Evolutionary conservation across 169 alveolate species (phyloP).

Genomic region (Plasmodium fragile): DNA sequence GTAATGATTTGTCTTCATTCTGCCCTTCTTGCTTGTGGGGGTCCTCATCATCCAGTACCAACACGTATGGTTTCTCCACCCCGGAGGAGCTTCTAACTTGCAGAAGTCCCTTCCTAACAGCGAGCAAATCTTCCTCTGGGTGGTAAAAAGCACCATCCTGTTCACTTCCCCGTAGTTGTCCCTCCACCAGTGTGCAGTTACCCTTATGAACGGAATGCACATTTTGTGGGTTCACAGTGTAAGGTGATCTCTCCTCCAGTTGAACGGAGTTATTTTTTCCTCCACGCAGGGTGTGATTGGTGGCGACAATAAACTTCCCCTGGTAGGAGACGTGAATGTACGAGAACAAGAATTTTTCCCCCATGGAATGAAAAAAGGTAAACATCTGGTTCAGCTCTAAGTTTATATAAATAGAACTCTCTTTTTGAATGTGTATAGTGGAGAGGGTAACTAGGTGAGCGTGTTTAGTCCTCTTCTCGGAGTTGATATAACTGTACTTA

Average conservation of each 20-base stretch:
- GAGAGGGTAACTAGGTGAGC: conserved; percentile 26
- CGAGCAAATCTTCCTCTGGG: not conserved
- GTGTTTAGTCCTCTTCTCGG: conserved; percentile 21
- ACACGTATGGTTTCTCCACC: not conserved
- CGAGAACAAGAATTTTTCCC: conserved; percentile 33
- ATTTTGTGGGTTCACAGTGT: not conserved
- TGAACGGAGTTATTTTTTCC: not conserved
- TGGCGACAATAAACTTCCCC: conserved; percentile 26
- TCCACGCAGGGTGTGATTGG: conserved; percentile 30
- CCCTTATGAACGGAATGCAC: not conserved
- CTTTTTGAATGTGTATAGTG: conserved; percentile 54
- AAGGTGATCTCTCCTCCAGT: not conserved
- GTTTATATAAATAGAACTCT: conserved; percentile 22
- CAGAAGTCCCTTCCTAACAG: not conserved
- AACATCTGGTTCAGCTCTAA: conserved; percentile 47
- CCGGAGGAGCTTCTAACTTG: not conserved
- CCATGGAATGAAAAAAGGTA: conserved; percentile 55
- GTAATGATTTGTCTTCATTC: not conserved
- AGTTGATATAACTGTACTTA: conserved; percentile 18
- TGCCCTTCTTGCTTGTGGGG: not conserved
- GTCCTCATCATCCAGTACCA: not conserved
- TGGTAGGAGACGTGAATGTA: conserved; percentile 49
- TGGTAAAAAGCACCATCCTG: not conserved
- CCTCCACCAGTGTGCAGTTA: not conserved
- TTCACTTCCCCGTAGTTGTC: not conserved